A percentile compares a stretch with the other conserved stretches of the same genome.
phyloP scores from a whole-genome alignment of 192 early-diverging fungal species.

The Phycomyces nitens region DNA sequence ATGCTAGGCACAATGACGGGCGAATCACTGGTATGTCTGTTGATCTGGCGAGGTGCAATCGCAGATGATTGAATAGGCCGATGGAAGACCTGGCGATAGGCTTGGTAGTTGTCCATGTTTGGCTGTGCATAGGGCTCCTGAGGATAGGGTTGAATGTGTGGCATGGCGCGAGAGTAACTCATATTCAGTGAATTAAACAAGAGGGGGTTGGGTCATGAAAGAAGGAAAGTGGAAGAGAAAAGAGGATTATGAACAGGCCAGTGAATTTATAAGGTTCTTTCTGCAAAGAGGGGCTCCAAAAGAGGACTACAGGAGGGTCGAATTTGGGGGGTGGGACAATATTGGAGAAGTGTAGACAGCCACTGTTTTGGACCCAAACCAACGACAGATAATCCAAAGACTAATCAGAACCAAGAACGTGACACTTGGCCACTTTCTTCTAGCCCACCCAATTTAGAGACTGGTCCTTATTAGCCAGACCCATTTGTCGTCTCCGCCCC shows the following conservation, averaged over 20 bases:
- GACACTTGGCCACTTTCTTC: neutral
- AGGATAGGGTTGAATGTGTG: slow-evolving; percentile 17
- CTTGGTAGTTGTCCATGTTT: neutral
- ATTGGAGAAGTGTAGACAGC: neutral
- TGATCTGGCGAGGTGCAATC: slow-evolving; percentile 7
- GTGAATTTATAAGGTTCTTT: neutral
- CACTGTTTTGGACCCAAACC: neutral
- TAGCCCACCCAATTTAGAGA: neutral
- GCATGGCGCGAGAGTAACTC: slow-evolving; percentile 19
- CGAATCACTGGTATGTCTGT: neutral
- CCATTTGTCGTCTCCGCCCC: too few species aligned
- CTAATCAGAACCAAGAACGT: slow-evolving; percentile 1
- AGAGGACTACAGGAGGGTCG: neutral
- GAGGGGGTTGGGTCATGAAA: neutral
- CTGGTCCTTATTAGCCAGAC: too few species aligned
- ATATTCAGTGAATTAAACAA: slow-evolving; percentile 3
- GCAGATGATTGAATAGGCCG: slow-evolving; percentile 5
- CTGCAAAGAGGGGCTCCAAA: neutral
- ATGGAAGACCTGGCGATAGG: slow-evolving; percentile 17
- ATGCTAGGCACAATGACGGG: slow-evolving; percentile 18
- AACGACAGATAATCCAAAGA: neutral
- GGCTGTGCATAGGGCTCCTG: slow-evolving; percentile 3
- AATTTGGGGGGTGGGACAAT: neutral
- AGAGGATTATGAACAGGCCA: neutral
- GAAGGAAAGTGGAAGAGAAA: neutral